phyloP scores from a whole-genome alignment of 208 protist species.

The Trypanosoma congolense region DNA sequence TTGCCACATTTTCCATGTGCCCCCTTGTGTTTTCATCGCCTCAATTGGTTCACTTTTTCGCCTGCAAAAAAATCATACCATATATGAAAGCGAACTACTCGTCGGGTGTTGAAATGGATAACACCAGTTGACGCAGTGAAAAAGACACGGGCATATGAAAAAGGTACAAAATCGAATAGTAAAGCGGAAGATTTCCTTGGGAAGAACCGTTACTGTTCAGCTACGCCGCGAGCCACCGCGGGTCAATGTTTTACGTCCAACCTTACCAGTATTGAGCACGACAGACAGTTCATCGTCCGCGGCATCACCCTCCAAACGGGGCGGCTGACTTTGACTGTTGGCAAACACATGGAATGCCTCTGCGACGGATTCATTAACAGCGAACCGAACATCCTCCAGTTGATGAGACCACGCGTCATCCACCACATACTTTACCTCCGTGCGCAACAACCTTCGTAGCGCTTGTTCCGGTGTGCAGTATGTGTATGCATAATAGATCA shows the following conservation, averaged over 20 bases:
- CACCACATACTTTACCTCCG: constrained; percentile 32
- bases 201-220: too few species aligned
- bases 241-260: background rate
- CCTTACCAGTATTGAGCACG: background rate
- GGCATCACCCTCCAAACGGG: background rate
- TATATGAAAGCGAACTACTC: too few species aligned
- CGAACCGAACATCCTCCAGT: constrained; percentile 12
- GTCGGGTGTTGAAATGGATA: too few species aligned
- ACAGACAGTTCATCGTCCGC: background rate
- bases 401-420: constrained; percentile 3
- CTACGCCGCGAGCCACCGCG: background rate
- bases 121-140: too few species aligned
- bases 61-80: too few species aligned
- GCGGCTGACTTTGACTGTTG: background rate
- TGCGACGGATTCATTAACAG: constrained; percentile 4
- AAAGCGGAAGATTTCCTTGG: too few species aligned
- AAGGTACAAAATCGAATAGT: too few species aligned
- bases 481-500: constrained; percentile 16
- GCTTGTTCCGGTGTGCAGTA: constrained; percentile 23
- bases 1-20: too few species aligned
- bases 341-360: background rate
- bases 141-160: too few species aligned
- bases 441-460: constrained; percentile 30
- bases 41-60: too few species aligned
- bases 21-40: too few species aligned